Conservation (phyloP, 768 basidiomycete species). For the Psilocybe azurescens region DNA sequence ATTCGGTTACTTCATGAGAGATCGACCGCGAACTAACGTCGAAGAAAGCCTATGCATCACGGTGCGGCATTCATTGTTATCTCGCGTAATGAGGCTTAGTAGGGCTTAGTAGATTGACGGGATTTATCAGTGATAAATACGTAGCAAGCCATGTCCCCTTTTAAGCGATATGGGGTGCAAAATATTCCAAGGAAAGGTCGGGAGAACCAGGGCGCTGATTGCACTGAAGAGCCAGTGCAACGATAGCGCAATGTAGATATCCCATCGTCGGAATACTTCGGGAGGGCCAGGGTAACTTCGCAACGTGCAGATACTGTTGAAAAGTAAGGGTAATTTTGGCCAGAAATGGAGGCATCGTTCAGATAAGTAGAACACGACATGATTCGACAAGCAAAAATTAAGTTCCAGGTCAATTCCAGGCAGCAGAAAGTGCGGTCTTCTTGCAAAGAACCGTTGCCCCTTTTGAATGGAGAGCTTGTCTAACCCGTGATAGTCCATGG, state of each 20-base stretch:
- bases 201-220: background rate
- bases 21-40: slow-evolving; percentile 10
- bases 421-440: background rate
- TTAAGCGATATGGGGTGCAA: slow-evolving; percentile 17
- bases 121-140: background rate
- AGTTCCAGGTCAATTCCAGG: background rate
- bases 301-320: background rate
- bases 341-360: background rate
- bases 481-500: background rate
- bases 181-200: background rate
- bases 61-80: slow-evolving; percentile 10
- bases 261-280: background rate
- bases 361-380: background rate
- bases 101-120: background rate
- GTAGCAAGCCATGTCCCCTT: slow-evolving; percentile 3
- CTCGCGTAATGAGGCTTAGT: slow-evolving; percentile 12
- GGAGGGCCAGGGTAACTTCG: background rate
- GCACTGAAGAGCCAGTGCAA: background rate
- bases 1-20: slow-evolving; percentile 22
- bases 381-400: background rate
- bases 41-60: slow-evolving; percentile 4
- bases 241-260: background rate
- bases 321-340: background rate
- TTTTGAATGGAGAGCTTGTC: background rate
- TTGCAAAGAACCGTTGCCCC: background rate